Evolutionary conservation across 2,329 filamentous ascomycete species (phyloP), one percentile per base, ranked within the genome.

Genomic region (Sporothrix sp.): DNA sequence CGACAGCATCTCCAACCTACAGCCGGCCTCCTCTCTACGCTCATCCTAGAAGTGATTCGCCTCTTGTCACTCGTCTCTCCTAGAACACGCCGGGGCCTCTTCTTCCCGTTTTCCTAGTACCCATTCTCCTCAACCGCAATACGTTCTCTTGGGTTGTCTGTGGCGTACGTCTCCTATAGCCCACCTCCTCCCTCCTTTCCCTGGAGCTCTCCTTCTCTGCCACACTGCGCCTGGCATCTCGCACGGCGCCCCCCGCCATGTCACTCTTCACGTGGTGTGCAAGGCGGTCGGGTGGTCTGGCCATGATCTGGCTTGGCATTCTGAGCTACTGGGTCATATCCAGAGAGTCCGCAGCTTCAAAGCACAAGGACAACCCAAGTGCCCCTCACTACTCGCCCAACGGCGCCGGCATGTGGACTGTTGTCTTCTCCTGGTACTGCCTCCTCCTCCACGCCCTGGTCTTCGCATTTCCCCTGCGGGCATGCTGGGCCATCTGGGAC

Each of bases 361-460:
- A 65, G 42, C 66, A 72, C 60, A 63, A 66, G 48, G 64, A 68
- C 57, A 67, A 56, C 55, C 60, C 68, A 56, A 67, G 64, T 54
- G 61, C 63, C 48, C 58, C 63, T 25, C 59, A 59, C 45, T 56
- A 63, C 56, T 61, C 65, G 39, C 60, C 64, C 10, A 59, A 66
- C 33, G 72, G 73, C 25, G 71, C 67, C 35, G 73, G 75, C 28
- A 60, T 71, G 43, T 77, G 68, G 69, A 76, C 75, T 13, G 62
- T 71, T 44, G 28, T 78, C 27, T 84, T 82, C 59, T 73, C 80
- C 45, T 80, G 78, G 59, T 87, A 85, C 65, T 79, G 76, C 48
- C 68, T 85, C 16, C 62, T 83, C 30, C 75, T 85, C 51, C 83
- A 87, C 62, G 52, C 79, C 49, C 68, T 84, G 49, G 80, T 84